These are phyloP conservation scores for Tylopilus sp. DNA, from an alignment of 1,284 basidiomycete species.

Conservation along the genomic window DNA sequence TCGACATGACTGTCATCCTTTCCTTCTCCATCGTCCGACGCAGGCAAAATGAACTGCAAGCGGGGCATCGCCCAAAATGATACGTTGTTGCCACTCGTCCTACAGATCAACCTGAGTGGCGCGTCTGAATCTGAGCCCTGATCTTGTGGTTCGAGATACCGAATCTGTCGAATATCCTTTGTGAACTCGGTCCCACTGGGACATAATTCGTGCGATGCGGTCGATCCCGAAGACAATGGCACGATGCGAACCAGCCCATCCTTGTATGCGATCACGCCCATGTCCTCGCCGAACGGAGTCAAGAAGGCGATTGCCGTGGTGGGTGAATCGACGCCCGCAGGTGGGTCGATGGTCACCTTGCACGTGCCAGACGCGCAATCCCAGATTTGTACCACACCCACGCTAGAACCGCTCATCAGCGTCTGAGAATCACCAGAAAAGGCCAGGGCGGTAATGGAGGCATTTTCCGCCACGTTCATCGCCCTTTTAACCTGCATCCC, in stretches of 20 bases:
- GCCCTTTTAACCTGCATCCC: conserved; percentile 8
- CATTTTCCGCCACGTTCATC: conserved; percentile 5
- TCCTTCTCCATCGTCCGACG: background rate
- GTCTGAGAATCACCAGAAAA: conserved; percentile 19
- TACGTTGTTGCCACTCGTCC: conserved; percentile 4
- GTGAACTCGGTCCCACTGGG: conserved; percentile 11
- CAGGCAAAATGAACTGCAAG: background rate
- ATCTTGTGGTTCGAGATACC: conserved; percentile 7
- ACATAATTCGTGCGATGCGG: conserved; percentile 12
- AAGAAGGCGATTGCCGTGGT: conserved; percentile 13
- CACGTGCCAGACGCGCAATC: conserved; percentile 13
- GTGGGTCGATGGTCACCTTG: conserved; percentile 8
- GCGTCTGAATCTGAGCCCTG: background rate
- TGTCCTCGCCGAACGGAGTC: conserved; percentile 12
- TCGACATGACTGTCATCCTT: too few relatives aligned
- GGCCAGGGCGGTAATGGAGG: conserved; percentile 14
- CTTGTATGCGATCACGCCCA: conserved; percentile 9
- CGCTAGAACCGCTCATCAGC: conserved; percentile 17
- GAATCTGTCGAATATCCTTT: background rate
- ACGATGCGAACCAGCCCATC: conserved; percentile 16
- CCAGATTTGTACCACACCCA: conserved; percentile 17
- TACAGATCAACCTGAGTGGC: conserved; percentile 14
- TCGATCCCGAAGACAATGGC: background rate
- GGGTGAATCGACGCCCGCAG: background rate
- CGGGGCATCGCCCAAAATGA: conserved; percentile 19